Evolutionary conservation across 306 rosid species (phyloP), one percentile per base, ranked within the genome.

Genomic region (Mimosa pudica): DNA sequence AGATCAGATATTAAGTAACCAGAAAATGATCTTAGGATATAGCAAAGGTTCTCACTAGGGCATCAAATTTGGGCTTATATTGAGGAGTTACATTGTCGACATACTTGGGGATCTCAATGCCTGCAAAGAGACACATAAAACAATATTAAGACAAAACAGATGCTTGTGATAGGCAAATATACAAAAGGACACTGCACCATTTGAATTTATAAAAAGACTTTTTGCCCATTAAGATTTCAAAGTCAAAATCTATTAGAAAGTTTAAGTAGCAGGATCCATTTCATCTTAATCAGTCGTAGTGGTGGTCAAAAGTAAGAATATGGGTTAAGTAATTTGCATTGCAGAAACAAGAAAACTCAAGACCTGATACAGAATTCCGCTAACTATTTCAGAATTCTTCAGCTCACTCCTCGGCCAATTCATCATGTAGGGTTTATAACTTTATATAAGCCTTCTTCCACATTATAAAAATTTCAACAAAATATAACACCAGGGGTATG

Each of bases 31-130:
- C 76, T 65, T 67, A 3, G 36, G 49, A 44, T 47, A 41, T 14
- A 58, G 54, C 10, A 6, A 64, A 46, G 60, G 61, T 62, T 75
- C 94, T 86, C 82, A 96, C 98, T 71, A 96, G 84, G 44, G 89
- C 70, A 73, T 93, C 98, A 78, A 96, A 93, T 85, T 96, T 93
- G 73, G 96, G 86, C 86, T 90, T 90, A 85, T 96, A 93, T 76
- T 90, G 87, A 58, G 98, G 99, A 79, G 99, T 96, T 70, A 93
- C 97, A 3, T 86, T 96, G 87, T 96, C 99, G 35, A 86, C 99
- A 69, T 83, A 96, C 87, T 96, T 90, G 78, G 99, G 99, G 92
- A 96, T 45, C 89, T 93, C 87, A 10, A 96, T 82, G 79, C 94
- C 99, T 96, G 89, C 66, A 84, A 72, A 76, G 52, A 76, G 60